Conservation (phyloP, 2,329 filamentous ascomycete genomes). For the Aspergillus proliferans region DNA sequence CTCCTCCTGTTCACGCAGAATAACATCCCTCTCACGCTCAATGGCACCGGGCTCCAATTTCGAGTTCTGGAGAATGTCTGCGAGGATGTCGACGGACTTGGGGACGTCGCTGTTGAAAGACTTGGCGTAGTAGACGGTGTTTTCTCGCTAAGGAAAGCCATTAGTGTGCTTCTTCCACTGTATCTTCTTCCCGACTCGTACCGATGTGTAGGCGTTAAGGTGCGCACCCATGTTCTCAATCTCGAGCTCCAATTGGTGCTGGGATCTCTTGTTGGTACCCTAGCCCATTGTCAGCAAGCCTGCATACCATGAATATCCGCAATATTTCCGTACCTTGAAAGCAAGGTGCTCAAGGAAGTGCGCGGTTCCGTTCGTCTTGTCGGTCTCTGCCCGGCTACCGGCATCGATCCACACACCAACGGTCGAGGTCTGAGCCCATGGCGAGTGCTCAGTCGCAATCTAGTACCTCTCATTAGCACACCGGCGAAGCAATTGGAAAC, state of each 20-base stretch:
- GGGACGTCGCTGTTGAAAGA: conserved; percentile 97
- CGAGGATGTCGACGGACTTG: conserved; percentile 93
- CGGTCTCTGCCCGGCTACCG: conserved; percentile 93
- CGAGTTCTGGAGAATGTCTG: conserved; percentile 98
- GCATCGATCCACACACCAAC: conserved; percentile 99
- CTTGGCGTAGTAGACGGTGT: conserved; percentile 99
- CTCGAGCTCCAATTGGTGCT: conserved; percentile 97
- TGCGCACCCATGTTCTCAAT: conserved; percentile 99
- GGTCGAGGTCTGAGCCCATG: conserved; percentile 95
- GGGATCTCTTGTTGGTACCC: conserved; percentile 90
- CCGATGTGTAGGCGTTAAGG: conserved; percentile 98
- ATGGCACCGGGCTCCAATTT: conserved; percentile 91
- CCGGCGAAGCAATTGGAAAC: conserved; percentile 16
- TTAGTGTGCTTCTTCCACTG: conserved; percentile 19
- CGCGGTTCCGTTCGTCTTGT: conserved; percentile 97
- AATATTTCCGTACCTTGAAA: conserved; percentile 70
- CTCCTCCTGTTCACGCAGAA: conserved; percentile 97
- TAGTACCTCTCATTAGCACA: conserved; percentile 39
- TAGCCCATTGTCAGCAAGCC: conserved; percentile 16
- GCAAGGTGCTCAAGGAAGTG: conserved; percentile 99
- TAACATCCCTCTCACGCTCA: conserved; percentile 97
- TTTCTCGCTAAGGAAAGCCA: conserved; percentile 67
- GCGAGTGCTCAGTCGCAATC: conserved; percentile 97
- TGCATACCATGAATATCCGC: not conserved
- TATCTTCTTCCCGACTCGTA: conserved; percentile 45